Conservation (phyloP, 2,329 filamentous ascomycete species). For the Aschersonia sp. region DNA sequence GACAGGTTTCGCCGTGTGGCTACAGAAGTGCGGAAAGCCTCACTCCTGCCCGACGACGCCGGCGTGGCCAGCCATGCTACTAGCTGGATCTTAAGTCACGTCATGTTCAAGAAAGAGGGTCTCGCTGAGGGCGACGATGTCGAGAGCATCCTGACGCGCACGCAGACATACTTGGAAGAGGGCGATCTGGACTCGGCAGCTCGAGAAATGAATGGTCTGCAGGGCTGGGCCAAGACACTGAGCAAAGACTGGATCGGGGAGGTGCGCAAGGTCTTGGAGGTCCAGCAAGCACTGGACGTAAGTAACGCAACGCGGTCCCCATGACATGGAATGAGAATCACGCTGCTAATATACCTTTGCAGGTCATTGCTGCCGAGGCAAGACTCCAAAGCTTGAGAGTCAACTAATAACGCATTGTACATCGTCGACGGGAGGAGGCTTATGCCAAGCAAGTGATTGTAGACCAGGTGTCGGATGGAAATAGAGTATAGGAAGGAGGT, state of each 20-base stretch:
- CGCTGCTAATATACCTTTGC: constrained; percentile 1
- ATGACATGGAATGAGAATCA: not conserved
- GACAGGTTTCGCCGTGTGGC: constrained; percentile 94
- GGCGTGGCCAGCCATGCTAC: constrained; percentile 91
- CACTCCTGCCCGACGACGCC: constrained; percentile 80
- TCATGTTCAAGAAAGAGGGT: constrained; percentile 91
- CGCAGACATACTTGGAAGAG: constrained; percentile 83
- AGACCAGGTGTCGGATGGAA: too few species aligned
- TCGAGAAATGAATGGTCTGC: constrained; percentile 83
- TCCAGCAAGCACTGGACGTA: constrained; percentile 91
- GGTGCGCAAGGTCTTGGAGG: constrained; percentile 83
- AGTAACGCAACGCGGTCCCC: constrained; percentile 23
- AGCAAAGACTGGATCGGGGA: constrained; percentile 90
- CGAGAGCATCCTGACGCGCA: constrained; percentile 81
- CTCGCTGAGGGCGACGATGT: constrained; percentile 77
- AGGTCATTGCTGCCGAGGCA: constrained; percentile 85
- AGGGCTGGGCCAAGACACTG: constrained; percentile 90
- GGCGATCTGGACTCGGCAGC: constrained; percentile 84
- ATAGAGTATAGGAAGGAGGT: too few species aligned
- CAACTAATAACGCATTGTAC: constrained; percentile 35
- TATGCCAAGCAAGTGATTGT: too few species aligned
- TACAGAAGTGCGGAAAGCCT: constrained; percentile 84
- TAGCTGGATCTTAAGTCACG: constrained; percentile 77
- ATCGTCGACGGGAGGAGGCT: too few species aligned
- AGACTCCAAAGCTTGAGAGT: constrained; percentile 77